Base-by-base conservation (phyloP, 371 early-diverging fungal species). In the Quaeritorhiza haematococci region DNA sequence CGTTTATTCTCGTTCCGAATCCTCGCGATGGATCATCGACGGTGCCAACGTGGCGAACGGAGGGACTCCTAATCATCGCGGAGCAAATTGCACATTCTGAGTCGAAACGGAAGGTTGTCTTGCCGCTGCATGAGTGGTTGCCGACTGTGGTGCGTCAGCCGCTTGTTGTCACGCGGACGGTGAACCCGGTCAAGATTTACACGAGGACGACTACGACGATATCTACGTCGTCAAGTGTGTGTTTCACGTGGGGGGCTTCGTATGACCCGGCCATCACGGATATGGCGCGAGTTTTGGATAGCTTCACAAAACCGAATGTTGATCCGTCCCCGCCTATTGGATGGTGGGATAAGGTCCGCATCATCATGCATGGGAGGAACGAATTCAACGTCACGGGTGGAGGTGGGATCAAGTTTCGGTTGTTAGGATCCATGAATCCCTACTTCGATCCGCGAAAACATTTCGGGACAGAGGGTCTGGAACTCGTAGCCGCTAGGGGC, bases 341-440 rank as follows among this genome's bases (percentile, higher is more conserved):
- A 0, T 86, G 87, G 69, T 90, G 90, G 90, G 90, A 90, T 61
- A 88, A 88, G 58, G 59, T 87, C 26, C 68, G 90, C 5, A 54
- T 87, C 1, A 77, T 87, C 42, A 62, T 86, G 29, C 90, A 90
- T 60, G 82, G 86, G 8, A 58, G 60, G 17, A 68, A 78, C 32
- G 69, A 66, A 28, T 67, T 86, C 3, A 62, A 69, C n/a, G 74
- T 85, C 54, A 70, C 76, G 6, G 83, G 79, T 13, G 76, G 76
- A 28, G 85, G 88, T 1, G 79, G 78, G 30, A 56, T 88, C 29
- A 74, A 71, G 21, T 21, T 74, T 17, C 69, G 71, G 1, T 53
- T 78, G 8, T 59, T 78, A 15, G 76, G 78, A 32, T 69, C 73
- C 7, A 53, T 32, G 3, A 58, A 67, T 1, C 80, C 80, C 0